Conservation (phyloP, 2,329 filamentous ascomycete genomes). For the Alternaria rosae region DNA sequence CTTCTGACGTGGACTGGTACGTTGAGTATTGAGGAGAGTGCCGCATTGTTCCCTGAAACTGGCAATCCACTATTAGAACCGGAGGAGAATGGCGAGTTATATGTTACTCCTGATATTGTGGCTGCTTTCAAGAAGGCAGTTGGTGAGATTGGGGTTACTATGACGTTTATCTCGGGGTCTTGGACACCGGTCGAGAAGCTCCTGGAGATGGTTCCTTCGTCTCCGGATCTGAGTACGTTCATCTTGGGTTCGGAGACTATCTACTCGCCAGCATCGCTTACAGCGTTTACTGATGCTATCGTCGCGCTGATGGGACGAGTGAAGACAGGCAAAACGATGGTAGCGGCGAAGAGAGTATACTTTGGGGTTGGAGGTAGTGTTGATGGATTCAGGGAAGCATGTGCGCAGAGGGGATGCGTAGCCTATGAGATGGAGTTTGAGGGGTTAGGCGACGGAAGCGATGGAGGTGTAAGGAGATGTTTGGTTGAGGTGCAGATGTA, state of each 20-base stretch:
- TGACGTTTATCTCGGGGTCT: constrained; percentile 76
- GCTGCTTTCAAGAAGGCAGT: constrained; percentile 66
- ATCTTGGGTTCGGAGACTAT: constrained; percentile 83
- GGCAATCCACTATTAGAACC: constrained; percentile 26
- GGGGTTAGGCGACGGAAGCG: constrained; percentile 47
- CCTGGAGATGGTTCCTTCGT: constrained; percentile 61
- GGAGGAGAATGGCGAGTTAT: constrained; percentile 62
- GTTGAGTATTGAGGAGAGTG: constrained; percentile 26
- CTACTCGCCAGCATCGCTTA: constrained; percentile 76
- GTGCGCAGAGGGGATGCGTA: constrained; percentile 52
- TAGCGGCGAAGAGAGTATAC: constrained; percentile 81
- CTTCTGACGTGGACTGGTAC: constrained; percentile 68
- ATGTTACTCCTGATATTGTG: constrained; percentile 67
- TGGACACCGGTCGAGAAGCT: constrained; percentile 69
- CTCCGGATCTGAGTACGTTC: constrained; percentile 50
- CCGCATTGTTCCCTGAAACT: constrained; percentile 19
- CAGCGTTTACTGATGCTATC: constrained; percentile 72
- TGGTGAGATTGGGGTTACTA: constrained; percentile 56
- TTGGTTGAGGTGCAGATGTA: constrained; percentile 56
- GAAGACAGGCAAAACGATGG: constrained; percentile 66
- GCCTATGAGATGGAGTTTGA: constrained; percentile 60
- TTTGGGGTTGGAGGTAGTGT: constrained; percentile 86
- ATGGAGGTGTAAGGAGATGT: constrained; percentile 55
- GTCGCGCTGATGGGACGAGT: constrained; percentile 64
- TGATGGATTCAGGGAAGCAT: constrained; percentile 69